Conservation (phyloP, 495 filamentous ascomycete species). For the Penicillium argentinense region DNA sequence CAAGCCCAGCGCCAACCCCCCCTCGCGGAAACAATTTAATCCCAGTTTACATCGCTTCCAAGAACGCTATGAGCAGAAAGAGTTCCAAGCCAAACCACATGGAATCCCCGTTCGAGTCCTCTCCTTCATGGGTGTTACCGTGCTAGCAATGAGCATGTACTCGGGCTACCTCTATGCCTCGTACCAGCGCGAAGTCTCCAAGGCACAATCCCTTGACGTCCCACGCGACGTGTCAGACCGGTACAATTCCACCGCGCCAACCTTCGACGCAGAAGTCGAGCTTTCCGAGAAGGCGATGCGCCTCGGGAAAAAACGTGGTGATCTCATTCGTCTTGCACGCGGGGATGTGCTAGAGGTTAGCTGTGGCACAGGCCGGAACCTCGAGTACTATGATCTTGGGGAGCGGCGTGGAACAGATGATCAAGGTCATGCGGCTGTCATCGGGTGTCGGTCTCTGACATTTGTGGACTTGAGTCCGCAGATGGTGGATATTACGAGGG, state of each 20-base stretch:
- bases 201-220: slow-evolving; percentile 36
- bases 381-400: slow-evolving; percentile 65
- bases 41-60: slow-evolving; percentile 9
- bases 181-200: slow-evolving; percentile 38
- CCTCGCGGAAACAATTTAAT: slow-evolving; percentile 12
- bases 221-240: slow-evolving; percentile 55
- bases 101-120: slow-evolving; percentile 36
- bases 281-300: slow-evolving; percentile 66
- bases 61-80: slow-evolving; percentile 7
- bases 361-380: slow-evolving; percentile 88
- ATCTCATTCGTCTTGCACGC: slow-evolving; percentile 58
- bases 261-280: slow-evolving; percentile 65
- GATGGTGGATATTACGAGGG: slow-evolving; percentile 62
- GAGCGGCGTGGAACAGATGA: slow-evolving; percentile 73
- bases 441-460: slow-evolving; percentile 51
- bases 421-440: slow-evolving; percentile 32
- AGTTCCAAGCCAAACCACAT: slow-evolving; percentile 8
- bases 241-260: slow-evolving; percentile 55
- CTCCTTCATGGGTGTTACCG: slow-evolving; percentile 44
- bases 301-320: slow-evolving; percentile 58
- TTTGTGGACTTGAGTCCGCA: slow-evolving; percentile 62
- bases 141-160: slow-evolving; percentile 51
- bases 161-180: slow-evolving; percentile 52
- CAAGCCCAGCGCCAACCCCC: slow-evolving; percentile 1
- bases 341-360: slow-evolving; percentile 89